A percentile compares a stretch with the other conserved stretches of the same genome.
These are phyloP conservation scores for Aspergillus glaucus DNA, from an alignment of 2,329 filamentous ascomycete species.

Conservation along the genomic window DNA sequence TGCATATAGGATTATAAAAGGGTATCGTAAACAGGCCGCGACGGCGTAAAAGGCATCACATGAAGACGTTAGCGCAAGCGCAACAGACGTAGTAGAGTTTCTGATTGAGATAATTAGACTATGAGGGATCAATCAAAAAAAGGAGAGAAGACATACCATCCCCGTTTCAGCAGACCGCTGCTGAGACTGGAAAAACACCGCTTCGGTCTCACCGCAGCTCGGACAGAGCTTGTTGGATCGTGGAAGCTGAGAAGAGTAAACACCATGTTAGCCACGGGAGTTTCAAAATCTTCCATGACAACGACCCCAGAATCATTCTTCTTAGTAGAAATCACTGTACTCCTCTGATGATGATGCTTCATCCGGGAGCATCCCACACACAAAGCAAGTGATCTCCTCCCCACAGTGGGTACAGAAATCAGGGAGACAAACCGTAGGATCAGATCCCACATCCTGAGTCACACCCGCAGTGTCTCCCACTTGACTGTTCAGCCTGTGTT, in stretches of 20 bases:
- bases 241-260: conserved; percentile 60
- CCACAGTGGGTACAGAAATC: conserved; percentile 55
- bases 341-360: conserved; percentile 11
- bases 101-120: conserved; percentile 38
- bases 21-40: conserved; percentile 25
- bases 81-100: conserved; percentile 94
- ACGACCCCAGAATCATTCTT: not conserved
- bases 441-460: conserved; percentile 91
- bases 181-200: conserved; percentile 98
- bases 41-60: conserved; percentile 22
- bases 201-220: conserved; percentile 76
- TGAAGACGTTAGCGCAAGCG: conserved; percentile 82
- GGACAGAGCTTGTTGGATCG: conserved; percentile 82
- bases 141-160: conserved; percentile 64
- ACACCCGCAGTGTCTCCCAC: conserved; percentile 95
- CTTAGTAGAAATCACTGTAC: conserved; percentile 9
- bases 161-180: conserved; percentile 94
- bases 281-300: conserved; percentile 11
- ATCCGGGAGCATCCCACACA: conserved; percentile 41
- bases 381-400: conserved; percentile 49
- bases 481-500: conserved; percentile 85
- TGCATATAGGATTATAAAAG: conserved; percentile 12
- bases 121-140: not conserved
- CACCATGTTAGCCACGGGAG: conserved; percentile 27
- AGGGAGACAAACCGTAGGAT: conserved; percentile 88